A percentile compares a stretch with the other conserved stretches of the same genome.
Evolutionary conservation across 2,329 filamentous ascomycete genomes (phyloP).

Genomic region (Monilinia fructicola): DNA sequence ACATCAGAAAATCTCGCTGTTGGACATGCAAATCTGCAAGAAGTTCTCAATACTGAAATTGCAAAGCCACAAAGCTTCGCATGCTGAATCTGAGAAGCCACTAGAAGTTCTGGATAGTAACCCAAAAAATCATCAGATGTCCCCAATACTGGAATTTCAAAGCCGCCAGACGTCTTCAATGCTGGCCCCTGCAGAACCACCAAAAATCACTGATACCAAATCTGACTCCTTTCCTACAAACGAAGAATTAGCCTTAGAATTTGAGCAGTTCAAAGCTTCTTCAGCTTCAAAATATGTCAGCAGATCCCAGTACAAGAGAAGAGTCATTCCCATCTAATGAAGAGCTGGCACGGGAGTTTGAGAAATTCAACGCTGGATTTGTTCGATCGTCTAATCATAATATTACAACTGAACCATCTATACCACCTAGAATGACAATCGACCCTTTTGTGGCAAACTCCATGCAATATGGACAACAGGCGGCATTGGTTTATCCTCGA

Average conservation of each 20-base stretch:
- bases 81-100: neutral
- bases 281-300: conserved; percentile 1
- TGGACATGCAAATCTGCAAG: neutral
- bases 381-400: neutral
- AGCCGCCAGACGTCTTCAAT: neutral
- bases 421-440: neutral
- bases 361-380: conserved; percentile 10
- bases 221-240: conserved; percentile 2
- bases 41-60: neutral
- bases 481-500: neutral
- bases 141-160: neutral
- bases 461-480: neutral
- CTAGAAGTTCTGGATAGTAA: neutral
- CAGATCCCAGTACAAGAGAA: neutral
- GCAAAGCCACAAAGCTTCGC: neutral
- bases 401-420: neutral
- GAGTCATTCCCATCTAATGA: conserved; percentile 8
- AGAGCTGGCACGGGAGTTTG: conserved; percentile 8
- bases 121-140: neutral
- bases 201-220: neutral
- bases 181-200: neutral
- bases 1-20: neutral
- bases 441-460: neutral
- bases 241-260: conserved; percentile 3
- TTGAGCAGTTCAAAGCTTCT: neutral